Base-by-base conservation (phyloP, 1,284 basidiomycete species). In the Cutaneotrichosporon spelunceum region DNA sequence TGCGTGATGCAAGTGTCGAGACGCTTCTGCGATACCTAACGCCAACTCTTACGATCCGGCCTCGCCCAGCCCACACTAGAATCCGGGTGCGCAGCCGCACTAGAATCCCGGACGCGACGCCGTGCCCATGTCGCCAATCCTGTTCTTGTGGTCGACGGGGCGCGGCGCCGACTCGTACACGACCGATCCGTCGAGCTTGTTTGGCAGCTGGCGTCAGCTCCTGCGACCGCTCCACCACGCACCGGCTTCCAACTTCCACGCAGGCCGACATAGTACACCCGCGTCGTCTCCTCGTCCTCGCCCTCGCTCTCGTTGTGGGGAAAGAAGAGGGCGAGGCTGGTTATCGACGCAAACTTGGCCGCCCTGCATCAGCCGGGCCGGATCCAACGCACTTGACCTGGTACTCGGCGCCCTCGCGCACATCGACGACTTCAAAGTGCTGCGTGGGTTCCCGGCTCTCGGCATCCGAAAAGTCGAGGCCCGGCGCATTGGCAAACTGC, bases 101-200 rank as follows among this genome's bases (percentile, higher is more conserved):
- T 62, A 67, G 53, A 62, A 62, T 13, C 66, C 66, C 23, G 56
- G 66, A 10, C 66, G 61, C 45, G 60, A 49, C n/a, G 62, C 60
- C 34, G 57, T 54, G 14, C 59, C 53, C 61, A 65, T 58, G 6
- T 52, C 63, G 13, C 42, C 55, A 13, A 48, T 57, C 45, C 69
- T 66, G 19, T 73, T 53, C 65, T 76, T 76, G 59, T 79, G 78
- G 63, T 79, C 78, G 4, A 72, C 70, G 11, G 77, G 77, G 49
- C 76, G 72, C 16, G 78, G 77, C 11, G 76, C 73, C 2, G 72
- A 70, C 65, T 79, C 78, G 57, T 79, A 79, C 19, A 79, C 60
- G 56, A 79, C 79, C 55, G 56, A 57, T 19, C 73, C 69, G 47
- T 75, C 70, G n/a, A 75, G 74, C 63, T 72, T 61, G 60, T 68